Evolutionary conservation across 2,329 filamentous ascomycete species (phyloP).

Genomic region (Aureobasidium sp.): DNA sequence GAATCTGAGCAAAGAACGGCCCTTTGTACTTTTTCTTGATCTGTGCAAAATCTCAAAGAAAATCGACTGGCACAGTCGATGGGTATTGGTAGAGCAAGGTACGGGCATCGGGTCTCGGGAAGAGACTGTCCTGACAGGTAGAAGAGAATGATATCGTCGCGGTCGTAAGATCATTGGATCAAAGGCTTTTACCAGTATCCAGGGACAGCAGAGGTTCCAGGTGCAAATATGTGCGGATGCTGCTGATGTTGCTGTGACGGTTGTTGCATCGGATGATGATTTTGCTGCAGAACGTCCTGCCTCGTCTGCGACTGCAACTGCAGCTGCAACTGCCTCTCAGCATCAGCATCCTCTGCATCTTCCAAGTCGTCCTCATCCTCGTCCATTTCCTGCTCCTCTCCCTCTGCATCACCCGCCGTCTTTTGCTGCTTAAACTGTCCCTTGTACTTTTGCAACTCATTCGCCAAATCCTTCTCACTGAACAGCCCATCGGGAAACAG

Average conservation of each 20-base stretch:
- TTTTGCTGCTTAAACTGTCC: not conserved
- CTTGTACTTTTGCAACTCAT: constrained; percentile 14
- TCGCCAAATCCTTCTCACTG: constrained; percentile 6
- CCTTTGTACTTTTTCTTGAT: too few species aligned
- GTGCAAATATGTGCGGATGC: too few species aligned
- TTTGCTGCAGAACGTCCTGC: not conserved
- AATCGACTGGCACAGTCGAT: too few species aligned
- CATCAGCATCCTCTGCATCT: not conserved
- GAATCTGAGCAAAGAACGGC: too few species aligned
- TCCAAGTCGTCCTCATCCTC: not conserved
- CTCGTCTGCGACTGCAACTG: not conserved
- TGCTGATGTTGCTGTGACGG: not conserved
- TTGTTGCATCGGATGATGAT: not conserved
- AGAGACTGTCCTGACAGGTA: too few species aligned
- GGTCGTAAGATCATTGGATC: too few species aligned
- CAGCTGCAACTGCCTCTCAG: not conserved
- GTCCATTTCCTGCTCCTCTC: not conserved
- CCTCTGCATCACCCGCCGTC: not conserved
- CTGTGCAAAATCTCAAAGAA: too few species aligned
- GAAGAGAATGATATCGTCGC: too few species aligned
- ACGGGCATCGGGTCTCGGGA: too few species aligned
- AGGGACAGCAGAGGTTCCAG: too few species aligned
- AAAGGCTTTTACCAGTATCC: too few species aligned
- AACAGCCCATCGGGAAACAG: constrained; percentile 10
- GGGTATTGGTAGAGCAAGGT: too few species aligned